phyloP scores from a whole-genome alignment of 768 basidiomycete genomes.

The Kwoniella dendrophila region DNA sequence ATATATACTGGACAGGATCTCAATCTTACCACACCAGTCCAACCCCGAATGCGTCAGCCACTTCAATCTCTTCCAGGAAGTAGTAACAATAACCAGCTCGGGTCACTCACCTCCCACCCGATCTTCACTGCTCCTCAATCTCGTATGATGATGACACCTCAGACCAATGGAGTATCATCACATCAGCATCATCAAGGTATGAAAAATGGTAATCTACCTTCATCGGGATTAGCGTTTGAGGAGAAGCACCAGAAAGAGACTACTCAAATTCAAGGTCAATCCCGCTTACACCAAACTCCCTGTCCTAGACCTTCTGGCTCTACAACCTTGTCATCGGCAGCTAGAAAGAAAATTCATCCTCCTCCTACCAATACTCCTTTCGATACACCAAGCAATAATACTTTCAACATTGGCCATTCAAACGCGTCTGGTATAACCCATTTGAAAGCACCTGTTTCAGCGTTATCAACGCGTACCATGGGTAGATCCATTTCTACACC shows the following conservation, averaged over 20 bases:
- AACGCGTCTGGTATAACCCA: slow-evolving; percentile 10
- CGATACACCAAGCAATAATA: slow-evolving; percentile 12
- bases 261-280: neutral
- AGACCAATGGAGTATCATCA: neutral
- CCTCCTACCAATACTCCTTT: slow-evolving; percentile 6
- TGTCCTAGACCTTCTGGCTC: slow-evolving; percentile 17
- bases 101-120: neutral
- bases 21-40: slow-evolving; percentile 21
- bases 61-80: slow-evolving; percentile 1
- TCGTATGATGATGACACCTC: slow-evolving; percentile 11
- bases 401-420: slow-evolving; percentile 4
- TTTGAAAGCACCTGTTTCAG: slow-evolving; percentile 12
- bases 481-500: slow-evolving; percentile 26
- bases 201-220: neutral
- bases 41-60: slow-evolving; percentile 22
- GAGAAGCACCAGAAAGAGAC: neutral
- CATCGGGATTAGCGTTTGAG: neutral
- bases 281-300: slow-evolving; percentile 18
- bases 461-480: slow-evolving; percentile 17
- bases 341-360: slow-evolving; percentile 4
- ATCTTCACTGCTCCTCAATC: slow-evolving; percentile 4
- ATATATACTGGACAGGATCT: slow-evolving; percentile 17
- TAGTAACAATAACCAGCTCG: no score
- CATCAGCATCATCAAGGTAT: neutral
- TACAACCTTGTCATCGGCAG: slow-evolving; percentile 2